These are phyloP conservation scores for Lichina pygmaea DNA, from an alignment of 495 filamentous ascomycete species.

Conservation along the genomic window DNA sequence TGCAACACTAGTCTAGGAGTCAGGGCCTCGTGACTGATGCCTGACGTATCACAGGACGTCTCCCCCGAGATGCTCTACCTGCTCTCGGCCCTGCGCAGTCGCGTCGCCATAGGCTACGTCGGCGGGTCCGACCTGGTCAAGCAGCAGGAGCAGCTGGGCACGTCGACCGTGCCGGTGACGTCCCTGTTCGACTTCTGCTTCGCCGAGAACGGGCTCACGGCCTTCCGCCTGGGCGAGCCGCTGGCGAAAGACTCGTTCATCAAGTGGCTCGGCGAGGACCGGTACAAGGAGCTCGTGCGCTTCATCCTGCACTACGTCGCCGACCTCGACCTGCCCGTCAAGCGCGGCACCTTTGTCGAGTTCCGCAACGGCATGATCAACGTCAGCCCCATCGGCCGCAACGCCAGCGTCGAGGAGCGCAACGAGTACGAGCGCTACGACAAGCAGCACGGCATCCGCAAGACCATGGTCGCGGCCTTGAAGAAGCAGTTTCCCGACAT, in stretches of 20 bases:
- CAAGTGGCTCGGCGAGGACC: constrained; percentile 69
- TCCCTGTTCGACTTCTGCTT: constrained; percentile 28
- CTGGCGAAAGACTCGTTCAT: constrained; percentile 67
- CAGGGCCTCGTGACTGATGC: neutral
- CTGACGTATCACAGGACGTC: constrained; percentile 19
- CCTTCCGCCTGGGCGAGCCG: constrained; percentile 50
- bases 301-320: constrained; percentile 78
- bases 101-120: constrained; percentile 77
- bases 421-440: constrained; percentile 59
- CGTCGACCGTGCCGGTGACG: constrained; percentile 30
- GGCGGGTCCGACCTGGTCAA: constrained; percentile 71
- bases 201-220: constrained; percentile 35
- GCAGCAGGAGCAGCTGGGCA: constrained; percentile 86
- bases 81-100: constrained; percentile 54
- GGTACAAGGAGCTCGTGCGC: constrained; percentile 66
- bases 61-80: constrained; percentile 59
- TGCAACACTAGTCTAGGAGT: constrained; percentile 1
- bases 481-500: constrained; percentile 58
- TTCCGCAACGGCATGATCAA: constrained; percentile 98
- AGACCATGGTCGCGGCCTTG: constrained; percentile 41
- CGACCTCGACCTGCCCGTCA: constrained; percentile 64
- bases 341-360: constrained; percentile 89
- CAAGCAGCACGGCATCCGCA: constrained; percentile 41
- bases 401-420: constrained; percentile 57
- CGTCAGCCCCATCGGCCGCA: constrained; percentile 72